Evolutionary conservation across 2,329 filamentous ascomycete species (phyloP), one percentile per base, ranked within the genome.

Genomic region (Thermothelomyces thermophilus): DNA sequence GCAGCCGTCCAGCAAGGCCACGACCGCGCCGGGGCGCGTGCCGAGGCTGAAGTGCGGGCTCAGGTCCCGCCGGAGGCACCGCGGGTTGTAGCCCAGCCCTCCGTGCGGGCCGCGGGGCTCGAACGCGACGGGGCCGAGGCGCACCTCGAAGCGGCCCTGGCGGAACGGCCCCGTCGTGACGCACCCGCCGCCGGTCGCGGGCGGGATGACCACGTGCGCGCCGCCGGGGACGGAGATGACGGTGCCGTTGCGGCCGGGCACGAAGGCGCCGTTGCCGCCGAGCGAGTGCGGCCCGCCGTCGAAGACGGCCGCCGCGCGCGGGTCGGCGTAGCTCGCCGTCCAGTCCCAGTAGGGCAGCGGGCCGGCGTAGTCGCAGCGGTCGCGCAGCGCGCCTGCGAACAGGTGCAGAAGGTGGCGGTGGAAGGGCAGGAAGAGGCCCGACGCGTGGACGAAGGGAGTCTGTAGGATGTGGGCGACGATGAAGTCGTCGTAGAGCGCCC

Each of bases 271-370:
- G 46, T 60, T 58, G 20, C 48, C 34, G n/a, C 58, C 53, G 11
- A 60, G 42, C 16, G 50, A 54, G 0, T 2, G 19, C 1, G 43
- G 22, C 5, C 28, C 28, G 19, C 56, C 58, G 49, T 57, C 55
- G 19, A 58, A 58, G n/a, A 60, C 39, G 17, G 44, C 20, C 1
- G 41, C 22, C 5, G 17, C 19, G 34, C 48, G 34, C 30, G 52
- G 55, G 48, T 59, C 56, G 2, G 34, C 16, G 28, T 44, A 58
- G 6, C 41, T 34, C 13, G 40, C 28, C 5, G 54, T 47, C 56
- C 56, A 60, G 51, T 70, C 63, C 67, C 67, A 70, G 56, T 68
- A 68, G 8, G 58, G 50, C 55, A 64, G 49, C 1, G 50, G 40
- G n/a, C 57, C 57, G 1, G 8, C 41, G 55, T 58, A 63, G 33